These are phyloP conservation scores for Nidularia sp. DNA, from an alignment of 768 basidiomycete genomes.

Conservation along the genomic window DNA sequence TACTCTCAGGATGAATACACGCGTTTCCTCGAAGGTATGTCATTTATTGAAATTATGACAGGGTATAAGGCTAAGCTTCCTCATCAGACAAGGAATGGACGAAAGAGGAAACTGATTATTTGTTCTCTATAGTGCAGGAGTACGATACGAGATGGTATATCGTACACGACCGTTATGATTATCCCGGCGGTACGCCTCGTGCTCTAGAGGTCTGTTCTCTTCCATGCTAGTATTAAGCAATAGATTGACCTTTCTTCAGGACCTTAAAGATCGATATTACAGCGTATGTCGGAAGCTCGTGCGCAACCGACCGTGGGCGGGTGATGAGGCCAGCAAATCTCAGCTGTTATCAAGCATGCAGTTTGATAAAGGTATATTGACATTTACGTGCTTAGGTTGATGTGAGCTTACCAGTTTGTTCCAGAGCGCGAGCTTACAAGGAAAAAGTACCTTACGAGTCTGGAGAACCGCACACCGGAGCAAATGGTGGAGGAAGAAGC, in stretches of 20 bases:
- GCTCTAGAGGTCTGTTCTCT: slow-evolving; percentile 61
- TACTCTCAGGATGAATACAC: slow-evolving; percentile 90
- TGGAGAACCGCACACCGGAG: slow-evolving; percentile 85
- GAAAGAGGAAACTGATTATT: slow-evolving; percentile 90
- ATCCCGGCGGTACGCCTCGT: slow-evolving; percentile 45
- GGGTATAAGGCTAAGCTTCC: not conserved
- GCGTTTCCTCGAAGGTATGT: slow-evolving; percentile 67
- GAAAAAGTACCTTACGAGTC: slow-evolving; percentile 80
- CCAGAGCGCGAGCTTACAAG: slow-evolving; percentile 83
- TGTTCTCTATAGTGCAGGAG: slow-evolving; percentile 74
- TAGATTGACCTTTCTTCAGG: slow-evolving; percentile 37
- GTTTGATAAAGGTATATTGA: slow-evolving; percentile 76
- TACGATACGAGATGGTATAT: slow-evolving; percentile 91
- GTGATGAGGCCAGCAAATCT: slow-evolving; percentile 71
- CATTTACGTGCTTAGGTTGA: not conserved
- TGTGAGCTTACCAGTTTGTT: not conserved
- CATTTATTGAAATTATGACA: too few relatives aligned
- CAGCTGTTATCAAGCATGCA: slow-evolving; percentile 66
- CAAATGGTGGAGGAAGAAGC: slow-evolving; percentile 96
- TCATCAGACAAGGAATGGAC: slow-evolving; percentile 77
- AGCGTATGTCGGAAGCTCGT: slow-evolving; percentile 86
- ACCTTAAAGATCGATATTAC: slow-evolving; percentile 93
- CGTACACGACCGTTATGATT: slow-evolving; percentile 87
- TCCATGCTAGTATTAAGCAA: not conserved
- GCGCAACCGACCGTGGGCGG: slow-evolving; percentile 77